Evolutionary conservation across 139 green algal genomes (phyloP).

Genomic region (Auxenochlorella pyrenoidosa): DNA sequence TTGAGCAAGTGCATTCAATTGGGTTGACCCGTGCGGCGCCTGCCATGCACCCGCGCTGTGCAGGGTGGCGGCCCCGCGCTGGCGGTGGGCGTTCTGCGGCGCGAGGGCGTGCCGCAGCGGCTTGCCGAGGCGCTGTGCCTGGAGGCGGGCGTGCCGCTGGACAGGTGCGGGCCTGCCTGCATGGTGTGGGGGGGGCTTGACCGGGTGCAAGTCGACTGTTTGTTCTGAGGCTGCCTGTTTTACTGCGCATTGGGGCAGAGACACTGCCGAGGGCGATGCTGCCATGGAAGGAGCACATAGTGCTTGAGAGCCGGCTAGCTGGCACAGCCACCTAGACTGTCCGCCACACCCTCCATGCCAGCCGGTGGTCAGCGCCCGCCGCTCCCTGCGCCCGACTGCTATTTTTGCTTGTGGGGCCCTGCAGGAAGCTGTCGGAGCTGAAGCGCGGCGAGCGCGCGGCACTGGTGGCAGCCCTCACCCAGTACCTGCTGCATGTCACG

Average conservation of each 20-base stretch:
- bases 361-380: neutral
- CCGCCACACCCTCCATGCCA: neutral
- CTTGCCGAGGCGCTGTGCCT: conserved; percentile 78
- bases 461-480: conserved; percentile 69
- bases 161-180: neutral
- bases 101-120: conserved; percentile 67
- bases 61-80: conserved; percentile 41
- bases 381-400: too few relatives aligned
- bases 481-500: conserved; percentile 62
- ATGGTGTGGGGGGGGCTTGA: neutral
- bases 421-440: conserved; percentile 53
- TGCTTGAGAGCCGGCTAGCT: too few relatives aligned
- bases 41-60: neutral
- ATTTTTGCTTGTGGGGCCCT: neutral
- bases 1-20: too few relatives aligned
- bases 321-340: neutral
- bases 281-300: neutral
- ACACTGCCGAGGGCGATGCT: neutral
- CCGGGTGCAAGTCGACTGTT: too few relatives aligned
- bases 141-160: conserved; percentile 56
- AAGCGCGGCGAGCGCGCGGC: conserved; percentile 55
- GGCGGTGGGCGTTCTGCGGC: conserved; percentile 61
- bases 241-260: too few relatives aligned
- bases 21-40: too few relatives aligned
- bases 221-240: too few relatives aligned